Conservation (phyloP, 805 yeast species). For the Candida ponderosae region DNA sequence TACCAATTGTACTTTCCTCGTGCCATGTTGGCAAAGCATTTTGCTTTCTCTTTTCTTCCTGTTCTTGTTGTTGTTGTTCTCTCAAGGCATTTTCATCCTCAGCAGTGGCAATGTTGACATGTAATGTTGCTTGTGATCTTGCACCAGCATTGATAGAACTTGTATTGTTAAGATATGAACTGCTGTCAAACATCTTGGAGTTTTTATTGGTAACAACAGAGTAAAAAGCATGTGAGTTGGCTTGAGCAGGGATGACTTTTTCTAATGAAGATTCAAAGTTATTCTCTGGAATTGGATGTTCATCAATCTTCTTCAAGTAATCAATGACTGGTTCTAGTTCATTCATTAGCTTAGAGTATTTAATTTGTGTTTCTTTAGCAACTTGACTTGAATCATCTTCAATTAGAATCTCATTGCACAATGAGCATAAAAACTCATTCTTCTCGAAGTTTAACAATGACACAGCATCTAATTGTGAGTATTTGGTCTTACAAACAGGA, state of each 20-base stretch:
- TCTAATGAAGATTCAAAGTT: slow-evolving; percentile 81
- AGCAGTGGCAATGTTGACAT: slow-evolving; percentile 81
- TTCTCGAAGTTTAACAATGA: slow-evolving; percentile 73
- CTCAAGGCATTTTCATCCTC: slow-evolving; percentile 70
- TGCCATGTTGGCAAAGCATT: slow-evolving; percentile 98
- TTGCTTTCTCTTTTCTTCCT: slow-evolving; percentile 71
- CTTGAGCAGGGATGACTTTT: slow-evolving; percentile 78
- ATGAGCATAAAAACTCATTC: slow-evolving; percentile 75
- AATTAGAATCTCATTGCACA: slow-evolving; percentile 66
- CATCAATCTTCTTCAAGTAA: slow-evolving; percentile 75
- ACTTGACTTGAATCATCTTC: slow-evolving; percentile 88
- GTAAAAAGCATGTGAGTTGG: slow-evolving; percentile 62
- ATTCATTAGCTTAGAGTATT: slow-evolving; percentile 75
- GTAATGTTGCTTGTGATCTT: slow-evolving; percentile 75
- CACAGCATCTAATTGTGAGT: slow-evolving; percentile 81
- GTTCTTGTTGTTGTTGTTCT: slow-evolving; percentile 56
- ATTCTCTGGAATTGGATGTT: slow-evolving; percentile 74
- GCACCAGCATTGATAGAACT: slow-evolving; percentile 45
- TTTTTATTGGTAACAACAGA: slow-evolving; percentile 43
- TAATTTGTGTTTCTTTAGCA: slow-evolving; percentile 73
- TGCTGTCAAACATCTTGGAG: slow-evolving; percentile 33
- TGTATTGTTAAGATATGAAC: slow-evolving; percentile 28
- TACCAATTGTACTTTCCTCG: slow-evolving; percentile 80
- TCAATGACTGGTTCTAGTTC: slow-evolving; percentile 86
- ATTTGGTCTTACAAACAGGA: slow-evolving; percentile 75